These are phyloP conservation scores for Choiromyces venosus DNA, from an alignment of 495 filamentous ascomycete species.

Conservation along the genomic window DNA sequence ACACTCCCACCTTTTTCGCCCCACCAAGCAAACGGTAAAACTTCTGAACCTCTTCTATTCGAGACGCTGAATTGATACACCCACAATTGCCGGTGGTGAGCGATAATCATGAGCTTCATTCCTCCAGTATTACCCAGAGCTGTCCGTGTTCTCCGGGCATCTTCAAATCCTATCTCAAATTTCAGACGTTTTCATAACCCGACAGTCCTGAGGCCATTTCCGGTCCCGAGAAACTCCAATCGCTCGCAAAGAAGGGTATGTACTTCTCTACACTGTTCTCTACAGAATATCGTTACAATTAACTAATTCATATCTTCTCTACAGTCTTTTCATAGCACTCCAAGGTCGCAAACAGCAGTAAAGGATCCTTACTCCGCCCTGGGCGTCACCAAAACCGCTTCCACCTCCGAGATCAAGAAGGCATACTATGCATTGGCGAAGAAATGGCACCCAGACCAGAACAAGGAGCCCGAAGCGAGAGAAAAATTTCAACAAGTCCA, in stretches of 20 bases:
- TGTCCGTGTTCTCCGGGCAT: slow-evolving; percentile 24
- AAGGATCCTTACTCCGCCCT: slow-evolving; percentile 81
- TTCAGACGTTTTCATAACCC: slow-evolving; percentile 30
- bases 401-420: slow-evolving; percentile 89
- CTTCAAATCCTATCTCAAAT: slow-evolving; percentile 13
- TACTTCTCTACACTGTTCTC: background rate
- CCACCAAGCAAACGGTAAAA: slow-evolving; percentile 1
- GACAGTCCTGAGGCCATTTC: slow-evolving; percentile 17
- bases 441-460: slow-evolving; percentile 96
- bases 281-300: background rate
- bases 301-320: slow-evolving; percentile 4
- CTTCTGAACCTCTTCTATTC: slow-evolving; percentile 2
- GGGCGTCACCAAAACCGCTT: slow-evolving; percentile 73
- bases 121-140: slow-evolving; percentile 27
- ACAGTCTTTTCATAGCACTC: slow-evolving; percentile 73
- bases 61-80: background rate
- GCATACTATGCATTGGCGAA: slow-evolving; percentile 98
- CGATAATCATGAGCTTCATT: slow-evolving; percentile 29
- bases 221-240: slow-evolving; percentile 4
- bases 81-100: background rate
- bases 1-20: slow-evolving; percentile 2
- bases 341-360: slow-evolving; percentile 51
- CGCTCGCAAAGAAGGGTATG: slow-evolving; percentile 26
- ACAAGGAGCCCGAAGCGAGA: slow-evolving; percentile 85
- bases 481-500: slow-evolving; percentile 92